Conservation (phyloP, 345 rosid species). For the Eutrema heterophyllum region DNA sequence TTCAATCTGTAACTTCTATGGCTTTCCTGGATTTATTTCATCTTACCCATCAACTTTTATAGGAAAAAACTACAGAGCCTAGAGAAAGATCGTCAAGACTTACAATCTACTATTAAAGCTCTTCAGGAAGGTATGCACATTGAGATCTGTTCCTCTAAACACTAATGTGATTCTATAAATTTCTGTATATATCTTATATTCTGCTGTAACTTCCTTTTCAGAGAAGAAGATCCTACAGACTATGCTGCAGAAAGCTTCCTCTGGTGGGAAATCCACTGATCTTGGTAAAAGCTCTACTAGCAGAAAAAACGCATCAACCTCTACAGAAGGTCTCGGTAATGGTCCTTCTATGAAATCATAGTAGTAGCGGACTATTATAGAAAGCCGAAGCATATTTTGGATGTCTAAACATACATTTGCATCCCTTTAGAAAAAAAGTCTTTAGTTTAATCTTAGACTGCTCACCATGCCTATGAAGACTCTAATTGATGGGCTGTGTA, state of each 20-base stretch:
- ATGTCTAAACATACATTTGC: background rate
- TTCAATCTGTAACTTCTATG: background rate
- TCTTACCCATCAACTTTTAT: constrained; percentile 20
- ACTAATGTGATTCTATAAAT: constrained; percentile 7
- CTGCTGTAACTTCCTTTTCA: constrained; percentile 32
- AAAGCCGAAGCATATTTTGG: constrained; percentile 11
- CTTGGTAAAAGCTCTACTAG: constrained; percentile 31
- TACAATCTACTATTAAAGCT: constrained; percentile 77
- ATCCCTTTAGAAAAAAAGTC: background rate
- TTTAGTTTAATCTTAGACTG: background rate
- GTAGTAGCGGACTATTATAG: background rate
- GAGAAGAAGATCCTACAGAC: constrained; percentile 93
- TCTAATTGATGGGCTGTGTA: background rate
- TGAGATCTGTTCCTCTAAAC: background rate
- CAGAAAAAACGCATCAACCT: constrained; percentile 66
- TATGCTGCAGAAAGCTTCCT: constrained; percentile 71
- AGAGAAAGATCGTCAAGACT: constrained; percentile 88
- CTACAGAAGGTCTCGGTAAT: constrained; percentile 88
- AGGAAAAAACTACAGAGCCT: constrained; percentile 86
- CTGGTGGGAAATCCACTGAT: constrained; percentile 48
- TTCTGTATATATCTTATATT: constrained; percentile 3
- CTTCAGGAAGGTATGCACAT: constrained; percentile 76
- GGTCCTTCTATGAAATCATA: background rate
- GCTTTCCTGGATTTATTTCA: background rate
- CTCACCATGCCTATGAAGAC: background rate